Percentiles rank a stretch among this genome's conserved stretches.
These are phyloP conservation scores for Trametes villosa DNA, from an alignment of 768 basidiomycete genomes.

Conservation along the genomic window DNA sequence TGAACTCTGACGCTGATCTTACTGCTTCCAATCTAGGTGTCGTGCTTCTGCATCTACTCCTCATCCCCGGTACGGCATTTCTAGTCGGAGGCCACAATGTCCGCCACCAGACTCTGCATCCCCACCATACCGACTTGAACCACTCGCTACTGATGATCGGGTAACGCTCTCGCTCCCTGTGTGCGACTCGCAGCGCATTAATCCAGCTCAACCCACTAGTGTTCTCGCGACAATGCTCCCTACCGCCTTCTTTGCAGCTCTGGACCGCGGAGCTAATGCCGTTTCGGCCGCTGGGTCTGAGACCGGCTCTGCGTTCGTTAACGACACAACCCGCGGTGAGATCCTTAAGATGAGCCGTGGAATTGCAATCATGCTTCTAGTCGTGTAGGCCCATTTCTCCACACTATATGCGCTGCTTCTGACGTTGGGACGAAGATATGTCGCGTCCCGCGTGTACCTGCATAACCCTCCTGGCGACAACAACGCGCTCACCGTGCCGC, in stretches of 20 bases:
- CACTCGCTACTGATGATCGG: constrained; percentile 71
- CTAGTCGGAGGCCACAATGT: constrained; percentile 73
- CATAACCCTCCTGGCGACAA: constrained; percentile 71
- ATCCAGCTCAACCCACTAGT: constrained; percentile 37
- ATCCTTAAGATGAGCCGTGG: constrained; percentile 71
- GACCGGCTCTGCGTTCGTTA: constrained; percentile 37
- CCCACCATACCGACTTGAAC: constrained; percentile 67
- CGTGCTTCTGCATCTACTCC: constrained; percentile 70
- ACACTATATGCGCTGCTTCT: too few species aligned
- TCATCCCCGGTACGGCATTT: constrained; percentile 73
- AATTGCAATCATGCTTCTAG: constrained; percentile 61
- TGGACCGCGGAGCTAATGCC: constrained; percentile 42
- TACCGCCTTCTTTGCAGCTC: constrained; percentile 67
- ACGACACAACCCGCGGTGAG: constrained; percentile 46
- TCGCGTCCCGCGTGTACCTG: constrained; percentile 68
- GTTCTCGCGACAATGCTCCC: constrained; percentile 68
- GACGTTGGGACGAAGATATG: constrained; percentile 48
- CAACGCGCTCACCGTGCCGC: constrained; percentile 45
- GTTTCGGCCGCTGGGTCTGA: constrained; percentile 25
- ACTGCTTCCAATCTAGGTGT: constrained; percentile 55
- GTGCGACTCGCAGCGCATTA: neutral
- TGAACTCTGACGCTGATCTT: neutral
- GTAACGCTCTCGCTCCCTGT: constrained; percentile 35
- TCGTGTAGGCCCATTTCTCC: constrained; percentile 49
- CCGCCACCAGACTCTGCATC: constrained; percentile 69